Evolutionary conservation across 1,284 basidiomycete species (phyloP), one percentile per base, ranked within the genome.

Genomic region (Microbotryum intermedium): DNA sequence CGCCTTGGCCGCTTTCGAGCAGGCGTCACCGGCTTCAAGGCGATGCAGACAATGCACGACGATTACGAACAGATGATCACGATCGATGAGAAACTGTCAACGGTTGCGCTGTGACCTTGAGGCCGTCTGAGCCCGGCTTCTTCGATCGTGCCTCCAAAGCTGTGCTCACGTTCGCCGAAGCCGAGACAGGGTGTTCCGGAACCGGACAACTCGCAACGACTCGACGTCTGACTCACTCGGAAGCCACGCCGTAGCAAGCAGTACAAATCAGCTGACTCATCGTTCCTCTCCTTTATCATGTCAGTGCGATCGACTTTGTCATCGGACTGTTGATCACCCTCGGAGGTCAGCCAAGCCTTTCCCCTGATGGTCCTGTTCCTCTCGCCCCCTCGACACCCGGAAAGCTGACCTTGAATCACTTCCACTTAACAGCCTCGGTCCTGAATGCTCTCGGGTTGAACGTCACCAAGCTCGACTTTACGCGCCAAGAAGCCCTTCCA

Each of bases 361-460:
- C 8, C 7, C 34, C 34, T 34, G 34, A 13, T 11, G 18, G 53
- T 16, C 28, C 11, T 10, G 30, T 57, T 16, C 28, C 11, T 10
- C 21, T 57, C 50, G 10, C 21, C 26, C 21, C 20, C 13, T 53
- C 52, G 11, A 18, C 9, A 13, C 21, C 10, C n/a, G 11, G 51
- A 25, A 53, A 9, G 34, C n/a, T 53, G 50, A 21, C 18, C 45
- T 16, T 53, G 16, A 16, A 21, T 21, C 16, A 18, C 18, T 44
- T 6, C 7, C 20, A 11, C 20, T 8, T 28, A 26, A 25, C 52
- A 29, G 86, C 89, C 0, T 87, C 85, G 9, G 80, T 90, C 16
- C 79, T 89, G 67, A 91, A 90, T 70, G 89, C 88, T 46, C 86
- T 72, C 44, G 88, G 89, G 25, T 78, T 90, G 50, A 90, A 90